Base-by-base conservation (phyloP, 352 stramenopile species). In the Phytopythium montanum region DNA sequence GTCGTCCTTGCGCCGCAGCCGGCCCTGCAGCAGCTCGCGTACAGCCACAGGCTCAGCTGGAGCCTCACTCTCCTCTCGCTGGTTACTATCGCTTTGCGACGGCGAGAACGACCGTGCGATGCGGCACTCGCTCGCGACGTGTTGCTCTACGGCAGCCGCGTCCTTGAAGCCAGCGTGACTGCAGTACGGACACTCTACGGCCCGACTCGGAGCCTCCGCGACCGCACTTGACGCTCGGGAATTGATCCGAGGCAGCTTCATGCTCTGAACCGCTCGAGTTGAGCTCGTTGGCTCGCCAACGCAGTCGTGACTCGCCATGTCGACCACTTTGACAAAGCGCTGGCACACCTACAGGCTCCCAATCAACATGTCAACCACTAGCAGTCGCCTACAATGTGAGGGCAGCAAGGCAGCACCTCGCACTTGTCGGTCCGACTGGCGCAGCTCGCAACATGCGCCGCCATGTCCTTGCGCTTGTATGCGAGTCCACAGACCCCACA, bases 341-440 rank as follows among this genome's bases (percentile, higher is more conserved):
- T 74, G 65, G 52, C 79, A 88, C 26, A 61, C 9, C 78, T 87
- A 39, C 12, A 51, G 4, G 25, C 3, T 25, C 39, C 39, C 16
- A 23, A 12, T n/a, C 1, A 12, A 12, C 16, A 25, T 12, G 18
- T 42, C 19, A 46, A 26, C 8, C 19, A 8, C 9, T 19, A 19
- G 21, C 21, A 21, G 36, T 3, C 33, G 33, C 2, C 33, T 16
- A 38, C 33, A 12, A 38, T 16, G 33, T 12, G 33, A 38, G 10
- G 8, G 33, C 9, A 10, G 33, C 7, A 45, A 23, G 9, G 19
- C 19, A 21, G 7, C 64, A 87, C 79, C 48, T 87, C 75, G 46
- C 80, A 90, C 42, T 61, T 61, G 28, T 82, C 71, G 0, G 77
- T 90, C 41, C 80, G 77, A 54, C 66, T 87, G 9, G 69, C 70